These are phyloP conservation scores for Pseudocohnilembus persalinus DNA, from an alignment of 169 alveolate species.

Conservation along the genomic window DNA sequence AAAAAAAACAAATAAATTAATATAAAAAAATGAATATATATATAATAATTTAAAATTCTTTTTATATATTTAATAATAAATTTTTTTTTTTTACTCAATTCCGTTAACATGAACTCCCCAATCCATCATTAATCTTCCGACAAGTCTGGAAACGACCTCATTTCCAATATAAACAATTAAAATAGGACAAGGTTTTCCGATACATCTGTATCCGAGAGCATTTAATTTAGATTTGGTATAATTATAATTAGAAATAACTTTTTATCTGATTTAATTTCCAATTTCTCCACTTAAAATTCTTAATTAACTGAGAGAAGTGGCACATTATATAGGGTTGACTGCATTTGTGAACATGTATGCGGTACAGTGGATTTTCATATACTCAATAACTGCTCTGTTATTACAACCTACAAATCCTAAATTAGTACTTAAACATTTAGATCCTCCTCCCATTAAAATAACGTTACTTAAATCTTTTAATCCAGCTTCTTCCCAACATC, in stretches of 20 bases:
- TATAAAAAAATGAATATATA: too few species aligned
- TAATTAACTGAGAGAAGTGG: slow-evolving; percentile 43
- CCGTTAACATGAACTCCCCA: slow-evolving; percentile 48
- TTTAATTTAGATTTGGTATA: slow-evolving; percentile 34
- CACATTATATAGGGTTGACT: slow-evolving; percentile 45
- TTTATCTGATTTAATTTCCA: slow-evolving; percentile 35
- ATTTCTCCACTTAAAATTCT: slow-evolving; percentile 43
- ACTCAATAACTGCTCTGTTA: slow-evolving; percentile 35
- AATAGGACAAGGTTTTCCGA: slow-evolving; percentile 50
- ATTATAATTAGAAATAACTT: slow-evolving; percentile 33
- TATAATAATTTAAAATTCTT: background rate
- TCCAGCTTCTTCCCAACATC: slow-evolving; percentile 40
- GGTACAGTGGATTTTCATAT: slow-evolving; percentile 38
- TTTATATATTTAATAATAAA: background rate
- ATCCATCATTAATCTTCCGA: slow-evolving; percentile 50
- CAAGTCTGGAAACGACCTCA: slow-evolving; percentile 44
- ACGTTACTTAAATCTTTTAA: slow-evolving; percentile 39
- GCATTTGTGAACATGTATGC: slow-evolving; percentile 52
- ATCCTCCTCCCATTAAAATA: slow-evolving; percentile 50
- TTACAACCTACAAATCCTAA: slow-evolving; percentile 46
- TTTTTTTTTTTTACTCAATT: slow-evolving; percentile 12
- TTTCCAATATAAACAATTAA: slow-evolving; percentile 36
- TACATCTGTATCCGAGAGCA: slow-evolving; percentile 23
- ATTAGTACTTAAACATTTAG: slow-evolving; percentile 47
- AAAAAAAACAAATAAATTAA: background rate